Base-by-base conservation (phyloP, 352 stramenopile species). In the Pelagophyceae sp. region DNA sequence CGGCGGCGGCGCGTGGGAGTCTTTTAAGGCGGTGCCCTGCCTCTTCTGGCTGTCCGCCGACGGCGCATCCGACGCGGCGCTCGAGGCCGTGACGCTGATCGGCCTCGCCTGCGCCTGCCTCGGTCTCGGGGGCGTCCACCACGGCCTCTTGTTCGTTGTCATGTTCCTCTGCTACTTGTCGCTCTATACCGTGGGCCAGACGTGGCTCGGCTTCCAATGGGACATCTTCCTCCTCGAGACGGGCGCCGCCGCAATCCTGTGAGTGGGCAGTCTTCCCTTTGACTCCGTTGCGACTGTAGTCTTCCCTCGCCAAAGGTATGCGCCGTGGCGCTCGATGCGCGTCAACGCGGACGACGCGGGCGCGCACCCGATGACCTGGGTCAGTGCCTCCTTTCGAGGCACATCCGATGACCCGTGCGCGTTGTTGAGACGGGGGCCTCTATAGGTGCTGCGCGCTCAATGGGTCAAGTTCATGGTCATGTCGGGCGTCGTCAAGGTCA, bases 381-480 rank as follows among this genome's bases (percentile, higher is more conserved):
- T n/a, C n/a, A n/a, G n/a, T n/a, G n/a, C n/a, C n/a, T n/a, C n/a
- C n/a, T n/a, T n/a, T n/a, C n/a, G n/a, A n/a, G n/a, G n/a, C n/a
- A n/a, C n/a, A n/a, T n/a, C n/a, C n/a, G n/a, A n/a, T n/a, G n/a
- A n/a, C n/a, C n/a, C n/a, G n/a, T n/a, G n/a, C n/a, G 45, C 63
- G 78, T 3, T 76, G 32, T 0, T 87, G 88, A 25, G 81, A 87
- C 60, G 80, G 82, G 0, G 80, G 83, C 0, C 38, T 78, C 0
- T 75, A 81, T 94, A 86, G 87, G 86, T 86, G 0, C 75, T 97
- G 40, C 85, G 90, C 40, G 94, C 96, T 77, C 79, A 94, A 29
- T 88, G 96, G 38, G 95, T 96, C 86, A 97, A 96, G 83, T 90
- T 96, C 72, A 97, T 96, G 90, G 82, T 96, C 80, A 96, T 97